Conservation (phyloP, 164 flowering plant genomes). For the Liquidambar formosana region DNA sequence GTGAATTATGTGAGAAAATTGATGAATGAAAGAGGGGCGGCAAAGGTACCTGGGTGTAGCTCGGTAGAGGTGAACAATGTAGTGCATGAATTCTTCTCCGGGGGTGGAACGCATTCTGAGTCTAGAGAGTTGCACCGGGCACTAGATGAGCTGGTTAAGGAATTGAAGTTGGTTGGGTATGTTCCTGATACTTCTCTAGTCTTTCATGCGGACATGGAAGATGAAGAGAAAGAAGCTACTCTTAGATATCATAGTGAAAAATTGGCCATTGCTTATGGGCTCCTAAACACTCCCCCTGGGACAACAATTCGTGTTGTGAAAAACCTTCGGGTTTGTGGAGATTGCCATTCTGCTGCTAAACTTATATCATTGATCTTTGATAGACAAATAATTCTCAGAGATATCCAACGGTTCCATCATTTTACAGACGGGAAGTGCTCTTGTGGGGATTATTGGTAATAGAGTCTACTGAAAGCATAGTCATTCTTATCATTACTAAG, state of each 20-base stretch:
- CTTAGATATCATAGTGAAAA: conserved; percentile 77
- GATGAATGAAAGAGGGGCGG: conserved; percentile 62
- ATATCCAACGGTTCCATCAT: conserved; percentile 72
- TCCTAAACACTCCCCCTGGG: conserved; percentile 66
- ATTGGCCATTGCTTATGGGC: conserved; percentile 71
- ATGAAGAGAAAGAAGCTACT: conserved; percentile 55
- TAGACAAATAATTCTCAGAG: conserved; percentile 63
- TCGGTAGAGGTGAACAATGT: conserved; percentile 65
- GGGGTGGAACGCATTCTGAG: conserved; percentile 47
- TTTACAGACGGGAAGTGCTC: conserved; percentile 68
- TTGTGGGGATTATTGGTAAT: conserved; percentile 74
- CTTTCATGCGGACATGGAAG: conserved; percentile 52
- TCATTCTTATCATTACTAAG: no score
- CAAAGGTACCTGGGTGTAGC: conserved; percentile 75
- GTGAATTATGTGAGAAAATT: conserved; percentile 47
- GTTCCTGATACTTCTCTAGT: conserved; percentile 68
- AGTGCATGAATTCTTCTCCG: conserved; percentile 74
- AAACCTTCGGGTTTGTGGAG: conserved; percentile 73
- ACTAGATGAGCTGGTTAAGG: conserved; percentile 53
- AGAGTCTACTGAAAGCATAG: no score
- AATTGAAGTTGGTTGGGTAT: conserved; percentile 63
- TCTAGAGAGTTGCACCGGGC: conserved; percentile 41
- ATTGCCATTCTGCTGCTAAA: conserved; percentile 76
- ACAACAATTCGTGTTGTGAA: conserved; percentile 74
- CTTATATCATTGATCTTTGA: conserved; percentile 46